Percentiles rank a stretch among this genome's conserved stretches.
phyloP scores from a whole-genome alignment of 768 basidiomycete species.

The Lentinula aciculospora region DNA sequence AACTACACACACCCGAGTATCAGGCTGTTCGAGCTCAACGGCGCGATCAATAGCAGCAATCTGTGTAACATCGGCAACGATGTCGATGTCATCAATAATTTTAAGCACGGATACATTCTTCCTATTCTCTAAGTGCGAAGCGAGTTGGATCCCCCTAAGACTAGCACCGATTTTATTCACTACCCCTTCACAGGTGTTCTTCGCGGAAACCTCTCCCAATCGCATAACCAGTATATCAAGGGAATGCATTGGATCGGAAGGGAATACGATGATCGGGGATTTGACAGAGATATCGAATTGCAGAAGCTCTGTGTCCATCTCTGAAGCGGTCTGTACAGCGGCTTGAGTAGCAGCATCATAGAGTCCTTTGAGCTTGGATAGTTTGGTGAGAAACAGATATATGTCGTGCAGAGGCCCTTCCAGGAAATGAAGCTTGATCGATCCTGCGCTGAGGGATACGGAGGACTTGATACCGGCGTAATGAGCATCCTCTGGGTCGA shows the following conservation, averaged over 20 bases:
- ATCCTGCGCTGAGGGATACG: slow-evolving; percentile 78
- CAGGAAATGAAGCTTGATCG: slow-evolving; percentile 83
- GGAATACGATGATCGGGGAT: slow-evolving; percentile 89
- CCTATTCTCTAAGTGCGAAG: slow-evolving; percentile 57
- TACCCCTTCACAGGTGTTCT: slow-evolving; percentile 60
- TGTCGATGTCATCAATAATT: slow-evolving; percentile 88
- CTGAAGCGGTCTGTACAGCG: slow-evolving; percentile 89
- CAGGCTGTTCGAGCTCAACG: slow-evolving; percentile 53
- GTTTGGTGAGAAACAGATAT: slow-evolving; percentile 74
- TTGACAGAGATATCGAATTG: slow-evolving; percentile 87
- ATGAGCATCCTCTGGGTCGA: slow-evolving; percentile 62
- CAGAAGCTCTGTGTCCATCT: slow-evolving; percentile 74
- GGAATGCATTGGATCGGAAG: slow-evolving; percentile 55
- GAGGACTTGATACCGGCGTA: slow-evolving; percentile 82
- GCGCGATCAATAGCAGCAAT: slow-evolving; percentile 46
- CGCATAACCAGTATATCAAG: slow-evolving; percentile 72
- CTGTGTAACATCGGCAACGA: slow-evolving; percentile 67
- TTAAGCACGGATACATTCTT: slow-evolving; percentile 54
- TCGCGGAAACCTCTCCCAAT: slow-evolving; percentile 84
- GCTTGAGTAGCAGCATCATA: slow-evolving; percentile 93
- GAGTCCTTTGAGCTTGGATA: slow-evolving; percentile 86
- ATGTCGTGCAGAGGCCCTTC: slow-evolving; percentile 89
- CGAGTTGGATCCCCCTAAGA: slow-evolving; percentile 77
- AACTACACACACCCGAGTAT: slow-evolving; percentile 55
- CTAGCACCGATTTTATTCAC: slow-evolving; percentile 65